Base-by-base conservation (phyloP, 306 rosid species). In the Fragaria nilgerrensis region DNA sequence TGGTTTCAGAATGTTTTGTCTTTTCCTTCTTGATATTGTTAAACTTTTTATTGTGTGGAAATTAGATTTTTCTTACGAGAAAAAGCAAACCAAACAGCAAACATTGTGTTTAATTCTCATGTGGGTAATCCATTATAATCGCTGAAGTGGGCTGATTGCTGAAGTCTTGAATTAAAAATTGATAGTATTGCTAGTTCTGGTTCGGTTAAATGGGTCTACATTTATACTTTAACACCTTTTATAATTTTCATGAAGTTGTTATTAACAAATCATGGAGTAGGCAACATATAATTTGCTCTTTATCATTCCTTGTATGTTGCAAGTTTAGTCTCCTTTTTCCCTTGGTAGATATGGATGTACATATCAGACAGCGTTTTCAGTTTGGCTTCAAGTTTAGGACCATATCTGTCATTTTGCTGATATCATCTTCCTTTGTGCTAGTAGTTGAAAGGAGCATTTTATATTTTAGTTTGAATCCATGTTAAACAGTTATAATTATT, bases 281-380 rank as follows among this genome's bases (percentile, higher is more conserved):
- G n/a, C 32, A 4, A 32, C 41, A 29, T 27, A 12, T 25, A 14
- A 27, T 1, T 27, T 2, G 17, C 6, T 61, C 19, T 61, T 59
- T 59, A 10, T 23, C 36, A 12, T 61, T 15, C 67, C 37, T 29
- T 25, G 67, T 61, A 61, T 25, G 67, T 25, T 17, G 23, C 58
- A 52, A 19, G 3, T 52, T 12, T 56, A 10, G 29, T 56, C 29
- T 3, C 61, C 37, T 59, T 27, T 61, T 25, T 9, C 39, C 20
- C 67, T 61, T 25, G 39, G 39, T 4, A 61, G 67, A 27, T 61
- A 61, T 61, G 67, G 67, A 61, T 61, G 67, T 27, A 61, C 29
- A 13, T 61, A 16, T 70, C 41, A 27, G 61, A 64, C 13, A 7
- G 39, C 32, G 44, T 64, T 70, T 25, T 70, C 59, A 70, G 44